These are phyloP conservation scores for Cladorrhinum sp. DNA, from an alignment of 2,329 filamentous ascomycete genomes.

Conservation along the genomic window DNA sequence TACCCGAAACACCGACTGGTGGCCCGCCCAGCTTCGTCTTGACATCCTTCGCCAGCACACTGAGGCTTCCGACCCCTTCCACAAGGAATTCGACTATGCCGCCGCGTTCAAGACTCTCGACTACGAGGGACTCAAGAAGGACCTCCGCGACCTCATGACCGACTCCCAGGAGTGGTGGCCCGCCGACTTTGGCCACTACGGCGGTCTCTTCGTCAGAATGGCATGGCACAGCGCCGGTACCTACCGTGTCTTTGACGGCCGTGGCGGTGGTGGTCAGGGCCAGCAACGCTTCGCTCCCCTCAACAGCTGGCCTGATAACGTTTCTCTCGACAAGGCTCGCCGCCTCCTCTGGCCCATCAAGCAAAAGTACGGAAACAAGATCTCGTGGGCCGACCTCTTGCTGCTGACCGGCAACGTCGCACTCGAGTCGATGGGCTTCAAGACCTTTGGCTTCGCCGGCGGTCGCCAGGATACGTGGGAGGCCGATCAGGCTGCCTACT, in stretches of 20 bases:
- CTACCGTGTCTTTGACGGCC: constrained; percentile 71
- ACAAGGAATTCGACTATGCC: constrained; percentile 67
- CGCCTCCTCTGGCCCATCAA: constrained; percentile 78
- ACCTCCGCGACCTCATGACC: constrained; percentile 68
- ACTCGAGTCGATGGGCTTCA: constrained; percentile 72
- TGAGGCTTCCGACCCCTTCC: constrained; percentile 59
- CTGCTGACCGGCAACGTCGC: constrained; percentile 73
- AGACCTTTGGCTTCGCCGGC: constrained; percentile 70
- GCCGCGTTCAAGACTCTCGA: constrained; percentile 70
- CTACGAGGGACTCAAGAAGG: constrained; percentile 70
- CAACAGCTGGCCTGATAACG: constrained; percentile 81
- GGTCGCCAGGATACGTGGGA: constrained; percentile 72
- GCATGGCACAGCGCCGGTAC: constrained; percentile 79
- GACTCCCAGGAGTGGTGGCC: constrained; percentile 81
- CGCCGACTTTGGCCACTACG: constrained; percentile 78
- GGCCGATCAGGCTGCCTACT: constrained; percentile 73
- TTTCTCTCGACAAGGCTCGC: constrained; percentile 74
- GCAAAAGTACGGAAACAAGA: constrained; percentile 80
- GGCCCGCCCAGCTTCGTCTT: constrained; percentile 65
- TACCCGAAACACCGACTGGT: constrained; percentile 69
- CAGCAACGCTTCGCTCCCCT: constrained; percentile 79
- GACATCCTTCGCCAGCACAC: constrained; percentile 73
- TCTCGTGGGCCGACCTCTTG: constrained; percentile 74
- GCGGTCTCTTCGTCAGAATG: constrained; percentile 76
- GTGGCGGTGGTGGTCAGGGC: constrained; percentile 69